Percentiles rank a stretch among this genome's conserved stretches.
Evolutionary conservation across 2,329 filamentous ascomycete genomes (phyloP).

Genomic region (Trichoderma guizhouense): DNA sequence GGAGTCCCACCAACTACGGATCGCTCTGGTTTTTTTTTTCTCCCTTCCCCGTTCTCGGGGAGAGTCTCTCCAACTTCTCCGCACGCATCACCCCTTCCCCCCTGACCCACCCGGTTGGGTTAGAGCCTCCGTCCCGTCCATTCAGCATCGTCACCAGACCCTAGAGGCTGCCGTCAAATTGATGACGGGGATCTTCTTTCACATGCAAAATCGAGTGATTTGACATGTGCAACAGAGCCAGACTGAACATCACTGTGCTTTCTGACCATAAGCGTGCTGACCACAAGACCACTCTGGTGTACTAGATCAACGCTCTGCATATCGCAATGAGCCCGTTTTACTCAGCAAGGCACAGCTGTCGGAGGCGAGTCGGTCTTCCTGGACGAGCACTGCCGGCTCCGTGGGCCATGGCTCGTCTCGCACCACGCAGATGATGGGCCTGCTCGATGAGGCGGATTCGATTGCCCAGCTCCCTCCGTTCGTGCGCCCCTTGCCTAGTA

Average conservation of each 20-base stretch:
- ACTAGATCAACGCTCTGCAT: slow-evolving; percentile 37
- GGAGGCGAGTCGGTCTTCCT: slow-evolving; percentile 26
- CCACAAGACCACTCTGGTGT: slow-evolving; percentile 27
- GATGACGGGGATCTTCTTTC: slow-evolving; percentile 7
- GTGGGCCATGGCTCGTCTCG: slow-evolving; percentile 34
- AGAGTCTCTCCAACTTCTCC: slow-evolving; percentile 28
- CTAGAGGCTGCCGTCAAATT: not conserved
- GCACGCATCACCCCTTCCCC: slow-evolving; percentile 22
- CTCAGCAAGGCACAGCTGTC: slow-evolving; percentile 23
- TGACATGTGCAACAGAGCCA: slow-evolving; percentile 7
- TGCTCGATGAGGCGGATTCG: slow-evolving; percentile 47
- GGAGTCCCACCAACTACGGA: not conserved
- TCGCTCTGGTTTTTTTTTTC: slow-evolving; percentile 8
- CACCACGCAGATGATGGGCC: slow-evolving; percentile 42
- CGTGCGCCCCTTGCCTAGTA: slow-evolving; percentile 73
- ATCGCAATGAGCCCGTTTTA: slow-evolving; percentile 33
- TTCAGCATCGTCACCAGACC: slow-evolving; percentile 10
- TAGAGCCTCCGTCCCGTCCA: slow-evolving; percentile 2
- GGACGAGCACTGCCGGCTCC: slow-evolving; percentile 13
- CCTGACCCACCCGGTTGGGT: slow-evolving; percentile 2
- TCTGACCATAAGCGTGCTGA: slow-evolving; percentile 26
- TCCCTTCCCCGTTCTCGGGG: slow-evolving; percentile 12
- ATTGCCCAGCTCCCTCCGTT: slow-evolving; percentile 58
- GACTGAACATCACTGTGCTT: not conserved
- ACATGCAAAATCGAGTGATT: slow-evolving; percentile 19